phyloP scores from a whole-genome alignment of 2,329 filamentous ascomycete genomes.

The Alternaria brassicicola region DNA sequence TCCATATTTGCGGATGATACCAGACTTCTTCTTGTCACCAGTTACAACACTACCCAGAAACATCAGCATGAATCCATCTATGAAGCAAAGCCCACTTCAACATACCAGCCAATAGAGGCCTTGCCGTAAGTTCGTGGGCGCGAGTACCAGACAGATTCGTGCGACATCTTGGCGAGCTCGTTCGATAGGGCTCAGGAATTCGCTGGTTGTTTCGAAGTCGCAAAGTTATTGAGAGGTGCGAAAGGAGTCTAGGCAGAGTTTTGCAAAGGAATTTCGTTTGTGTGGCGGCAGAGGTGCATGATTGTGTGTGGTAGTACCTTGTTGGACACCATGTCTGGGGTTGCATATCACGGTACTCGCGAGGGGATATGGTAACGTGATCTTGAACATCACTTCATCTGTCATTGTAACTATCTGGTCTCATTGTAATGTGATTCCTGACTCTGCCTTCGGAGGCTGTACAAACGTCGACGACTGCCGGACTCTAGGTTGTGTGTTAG shows the following conservation, averaged over 20 bases:
- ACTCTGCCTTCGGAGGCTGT: background rate
- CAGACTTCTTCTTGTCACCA: slow-evolving; percentile 60
- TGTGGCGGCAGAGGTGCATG: background rate
- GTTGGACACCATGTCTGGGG: slow-evolving; percentile 7
- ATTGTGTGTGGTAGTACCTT: slow-evolving; percentile 14
- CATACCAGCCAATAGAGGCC: slow-evolving; percentile 86
- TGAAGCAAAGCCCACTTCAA: background rate
- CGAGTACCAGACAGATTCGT: slow-evolving; percentile 82
- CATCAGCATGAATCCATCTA: background rate
- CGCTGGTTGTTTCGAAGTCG: background rate
- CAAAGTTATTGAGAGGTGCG: background rate
- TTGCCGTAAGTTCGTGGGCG: slow-evolving; percentile 96
- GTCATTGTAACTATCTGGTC: no score
- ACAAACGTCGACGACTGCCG: background rate
- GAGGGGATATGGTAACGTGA: background rate
- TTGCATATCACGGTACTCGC: slow-evolving; percentile 3
- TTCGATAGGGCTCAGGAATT: background rate
- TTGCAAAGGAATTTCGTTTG: background rate
- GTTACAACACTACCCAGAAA: slow-evolving; percentile 29
- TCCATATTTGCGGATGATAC: slow-evolving; percentile 99
- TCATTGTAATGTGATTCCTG: background rate
- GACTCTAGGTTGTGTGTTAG: background rate
- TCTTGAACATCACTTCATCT: background rate
- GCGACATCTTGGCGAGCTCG: slow-evolving; percentile 26
- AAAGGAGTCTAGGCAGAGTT: background rate